These are phyloP conservation scores for Diaporthe ilicicola DNA, from an alignment of 2,329 filamentous ascomycete species.

Conservation along the genomic window DNA sequence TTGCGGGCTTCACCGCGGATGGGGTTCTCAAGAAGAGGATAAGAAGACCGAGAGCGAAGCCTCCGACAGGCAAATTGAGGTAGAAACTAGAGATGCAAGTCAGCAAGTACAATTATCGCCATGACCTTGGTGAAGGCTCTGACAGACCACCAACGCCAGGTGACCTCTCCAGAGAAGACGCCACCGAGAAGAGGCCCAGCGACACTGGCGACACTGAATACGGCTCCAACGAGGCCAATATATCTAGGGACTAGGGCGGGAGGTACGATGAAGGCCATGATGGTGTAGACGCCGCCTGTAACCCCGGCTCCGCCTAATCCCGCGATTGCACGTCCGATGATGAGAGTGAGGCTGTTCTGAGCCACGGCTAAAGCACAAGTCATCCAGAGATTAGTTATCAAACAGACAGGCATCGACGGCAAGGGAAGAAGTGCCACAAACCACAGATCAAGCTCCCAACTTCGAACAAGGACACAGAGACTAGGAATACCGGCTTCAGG, in stretches of 20 bases:
- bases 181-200: conserved; percentile 39
- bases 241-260: conserved; percentile 31
- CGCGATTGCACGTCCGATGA: conserved; percentile 60
- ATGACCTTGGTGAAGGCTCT: conserved; percentile 17
- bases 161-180: conserved; percentile 36
- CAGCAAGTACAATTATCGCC: no score
- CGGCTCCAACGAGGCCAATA: conserved; percentile 21
- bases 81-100: no score
- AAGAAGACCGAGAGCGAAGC: conserved; percentile 35
- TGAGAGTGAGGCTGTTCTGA: conserved; percentile 45
- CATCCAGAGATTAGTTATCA: no score
- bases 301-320: conserved; percentile 58
- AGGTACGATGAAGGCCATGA: conserved; percentile 33
- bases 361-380: conserved; percentile 50
- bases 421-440: no score
- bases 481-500: not conserved
- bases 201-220: conserved; percentile 32
- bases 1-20: conserved; percentile 40
- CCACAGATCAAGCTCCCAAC: conserved; percentile 9
- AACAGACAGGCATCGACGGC: no score
- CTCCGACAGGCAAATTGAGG: conserved; percentile 43
- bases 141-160: conserved; percentile 40
- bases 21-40: conserved; percentile 46
- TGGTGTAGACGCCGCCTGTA: conserved; percentile 43
- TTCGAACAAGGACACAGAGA: not conserved